Conservation (phyloP, 305 asterid species). For the Fraxinus paxiana region DNA sequence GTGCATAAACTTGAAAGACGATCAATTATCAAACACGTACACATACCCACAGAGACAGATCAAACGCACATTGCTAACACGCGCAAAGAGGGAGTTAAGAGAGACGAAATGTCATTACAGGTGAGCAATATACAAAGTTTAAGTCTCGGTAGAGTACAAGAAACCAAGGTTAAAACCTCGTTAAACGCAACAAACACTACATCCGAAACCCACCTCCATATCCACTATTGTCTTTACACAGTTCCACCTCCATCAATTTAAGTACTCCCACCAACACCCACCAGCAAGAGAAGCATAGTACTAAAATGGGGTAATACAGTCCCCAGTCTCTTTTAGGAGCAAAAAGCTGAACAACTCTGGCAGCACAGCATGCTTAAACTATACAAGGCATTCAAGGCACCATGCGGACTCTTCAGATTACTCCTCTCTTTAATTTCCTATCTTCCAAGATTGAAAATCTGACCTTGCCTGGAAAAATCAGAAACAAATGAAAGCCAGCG, state of each 20-base stretch:
- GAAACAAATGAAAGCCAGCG: constrained; percentile 48
- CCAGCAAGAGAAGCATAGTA: background rate
- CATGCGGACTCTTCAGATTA: background rate
- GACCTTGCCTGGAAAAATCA: constrained; percentile 33
- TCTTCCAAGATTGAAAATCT: background rate
- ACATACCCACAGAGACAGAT: background rate
- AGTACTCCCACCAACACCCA: background rate
- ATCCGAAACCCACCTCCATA: background rate
- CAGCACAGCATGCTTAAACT: background rate
- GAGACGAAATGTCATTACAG: background rate
- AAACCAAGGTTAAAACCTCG: background rate
- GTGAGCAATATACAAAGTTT: background rate
- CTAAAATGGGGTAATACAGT: background rate
- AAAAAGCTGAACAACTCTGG: background rate
- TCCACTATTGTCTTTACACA: background rate
- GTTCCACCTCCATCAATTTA: background rate
- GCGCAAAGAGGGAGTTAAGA: background rate
- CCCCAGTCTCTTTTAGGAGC: background rate
- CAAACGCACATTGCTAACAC: background rate
- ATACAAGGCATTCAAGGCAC: constrained; percentile 1
- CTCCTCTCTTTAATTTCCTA: constrained; percentile 5
- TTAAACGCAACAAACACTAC: background rate
- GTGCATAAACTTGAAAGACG: background rate
- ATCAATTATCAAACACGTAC: background rate
- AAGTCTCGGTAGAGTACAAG: background rate